phyloP scores from a whole-genome alignment of 1,284 basidiomycete genomes.

The Trichosporon coremiiforme region DNA sequence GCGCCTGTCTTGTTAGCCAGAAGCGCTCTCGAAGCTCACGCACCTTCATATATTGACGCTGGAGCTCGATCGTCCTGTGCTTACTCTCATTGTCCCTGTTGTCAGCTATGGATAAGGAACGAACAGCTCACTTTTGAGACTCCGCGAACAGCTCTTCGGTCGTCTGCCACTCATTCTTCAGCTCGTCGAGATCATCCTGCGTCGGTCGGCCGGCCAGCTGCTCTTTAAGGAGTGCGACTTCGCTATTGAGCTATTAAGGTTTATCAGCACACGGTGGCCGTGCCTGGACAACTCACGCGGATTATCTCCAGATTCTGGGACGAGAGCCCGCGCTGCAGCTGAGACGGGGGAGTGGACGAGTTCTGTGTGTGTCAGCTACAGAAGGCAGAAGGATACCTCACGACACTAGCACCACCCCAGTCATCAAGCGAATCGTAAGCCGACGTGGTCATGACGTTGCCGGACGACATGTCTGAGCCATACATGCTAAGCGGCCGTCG shows the following conservation, averaged over 20 bases:
- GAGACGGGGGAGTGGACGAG: background rate
- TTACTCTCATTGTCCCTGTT: constrained; percentile 47
- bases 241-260: constrained; percentile 16
- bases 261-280: background rate
- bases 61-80: constrained; percentile 39
- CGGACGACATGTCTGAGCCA: constrained; percentile 8
- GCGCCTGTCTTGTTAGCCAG: constrained; percentile 30
- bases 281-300: constrained; percentile 13
- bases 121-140: constrained; percentile 38
- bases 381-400: background rate
- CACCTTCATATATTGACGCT: constrained; percentile 44
- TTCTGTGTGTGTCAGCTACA: background rate
- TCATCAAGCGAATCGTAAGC: constrained; percentile 15
- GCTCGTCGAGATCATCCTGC: constrained; percentile 27
- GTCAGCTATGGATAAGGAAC: background rate
- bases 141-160: constrained; percentile 40
- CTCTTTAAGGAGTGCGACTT: constrained; percentile 23
- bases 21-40: background rate
- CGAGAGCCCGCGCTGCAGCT: constrained; percentile 7
- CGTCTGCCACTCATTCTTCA: constrained; percentile 36
- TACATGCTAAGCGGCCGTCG: constrained; percentile 10
- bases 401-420: constrained; percentile 8
- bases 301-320: constrained; percentile 13
- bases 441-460: constrained; percentile 5
- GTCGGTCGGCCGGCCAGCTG: constrained; percentile 26